These are phyloP conservation scores for Geotrichum phurueaensis DNA, from an alignment of 1,139 yeast species.

Conservation along the genomic window DNA sequence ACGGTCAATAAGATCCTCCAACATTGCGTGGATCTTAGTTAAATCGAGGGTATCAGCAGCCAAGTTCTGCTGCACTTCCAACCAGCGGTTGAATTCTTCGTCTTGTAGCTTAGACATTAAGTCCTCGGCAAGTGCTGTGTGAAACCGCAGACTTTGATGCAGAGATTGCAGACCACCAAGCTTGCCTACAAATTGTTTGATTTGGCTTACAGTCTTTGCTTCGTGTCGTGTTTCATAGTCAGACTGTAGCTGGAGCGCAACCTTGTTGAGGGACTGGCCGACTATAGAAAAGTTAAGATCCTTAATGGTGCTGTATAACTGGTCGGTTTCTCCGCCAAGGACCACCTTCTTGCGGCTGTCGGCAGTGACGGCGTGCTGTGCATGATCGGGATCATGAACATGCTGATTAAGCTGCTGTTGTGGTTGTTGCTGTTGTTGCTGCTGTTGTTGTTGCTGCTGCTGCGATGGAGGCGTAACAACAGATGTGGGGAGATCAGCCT, in stretches of 20 bases:
- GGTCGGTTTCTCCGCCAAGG: slow-evolving; percentile 36
- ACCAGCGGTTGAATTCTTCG: slow-evolving; percentile 47
- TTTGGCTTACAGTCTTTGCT: slow-evolving; percentile 56
- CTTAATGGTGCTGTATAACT: slow-evolving; percentile 47
- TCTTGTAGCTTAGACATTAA: slow-evolving; percentile 51
- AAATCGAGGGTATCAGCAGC: slow-evolving; percentile 53
- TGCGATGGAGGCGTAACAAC: slow-evolving; percentile 25
- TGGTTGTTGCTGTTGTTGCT: slow-evolving; percentile 14
- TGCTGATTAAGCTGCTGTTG: slow-evolving; percentile 5
- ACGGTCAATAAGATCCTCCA: slow-evolving; percentile 47
- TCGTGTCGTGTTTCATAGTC: slow-evolving; percentile 60
- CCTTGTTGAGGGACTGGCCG: slow-evolving; percentile 62
- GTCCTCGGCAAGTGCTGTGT: slow-evolving; percentile 69
- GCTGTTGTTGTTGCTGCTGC: slow-evolving; percentile 4
- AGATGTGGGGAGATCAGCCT: slow-evolving; percentile 38
- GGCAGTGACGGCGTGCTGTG: slow-evolving; percentile 6
- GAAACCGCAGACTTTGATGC: slow-evolving; percentile 66
- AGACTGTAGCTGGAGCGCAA: slow-evolving; percentile 66
- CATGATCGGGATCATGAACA: slow-evolving; percentile 3
- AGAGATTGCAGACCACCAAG: slow-evolving; percentile 61
- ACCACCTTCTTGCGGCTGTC: slow-evolving; percentile 32
- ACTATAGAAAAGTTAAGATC: slow-evolving; percentile 74
- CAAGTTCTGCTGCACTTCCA: slow-evolving; percentile 71
- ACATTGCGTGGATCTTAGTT: slow-evolving; percentile 44
- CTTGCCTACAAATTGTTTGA: slow-evolving; percentile 65